Evolutionary conservation across 2,329 filamentous ascomycete genomes (phyloP).

Genomic region (Colletotrichum filicis): DNA sequence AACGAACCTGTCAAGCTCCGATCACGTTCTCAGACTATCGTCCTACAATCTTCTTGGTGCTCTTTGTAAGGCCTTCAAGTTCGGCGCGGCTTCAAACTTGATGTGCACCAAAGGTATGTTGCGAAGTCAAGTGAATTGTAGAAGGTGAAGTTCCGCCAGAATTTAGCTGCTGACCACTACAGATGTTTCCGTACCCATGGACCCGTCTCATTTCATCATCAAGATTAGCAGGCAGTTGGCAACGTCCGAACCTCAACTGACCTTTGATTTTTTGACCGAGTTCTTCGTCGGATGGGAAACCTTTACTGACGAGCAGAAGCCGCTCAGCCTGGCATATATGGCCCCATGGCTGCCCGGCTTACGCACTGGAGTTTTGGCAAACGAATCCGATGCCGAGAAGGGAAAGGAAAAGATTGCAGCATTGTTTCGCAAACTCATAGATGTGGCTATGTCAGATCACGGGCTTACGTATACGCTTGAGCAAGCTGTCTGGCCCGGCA

Average conservation of each 20-base stretch:
- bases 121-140: background rate
- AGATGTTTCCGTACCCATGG: conserved; percentile 73
- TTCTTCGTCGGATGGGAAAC: conserved; percentile 80
- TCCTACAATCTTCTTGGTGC: conserved; percentile 77
- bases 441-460: conserved; percentile 71
- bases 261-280: conserved; percentile 76
- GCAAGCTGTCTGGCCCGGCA: conserved; percentile 73
- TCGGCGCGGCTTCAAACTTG: conserved; percentile 69
- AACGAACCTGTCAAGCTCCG: conserved; percentile 72
- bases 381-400: conserved; percentile 72
- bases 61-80: conserved; percentile 75
- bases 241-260: conserved; percentile 72
- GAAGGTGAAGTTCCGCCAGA: background rate
- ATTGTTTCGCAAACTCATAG: conserved; percentile 74
- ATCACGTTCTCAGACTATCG: conserved; percentile 68
- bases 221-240: conserved; percentile 74
- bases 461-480: conserved; percentile 70
- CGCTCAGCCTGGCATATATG: conserved; percentile 75
- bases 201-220: conserved; percentile 73
- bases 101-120: conserved; percentile 69
- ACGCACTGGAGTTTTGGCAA: conserved; percentile 67
- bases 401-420: conserved; percentile 72
- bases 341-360: conserved; percentile 74
- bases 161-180: conserved; percentile 13
- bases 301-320: conserved; percentile 74